Evolutionary conservation across 1,284 basidiomycete species (phyloP), one percentile per base, ranked within the genome.

Genomic region (Sutorius eximius): DNA sequence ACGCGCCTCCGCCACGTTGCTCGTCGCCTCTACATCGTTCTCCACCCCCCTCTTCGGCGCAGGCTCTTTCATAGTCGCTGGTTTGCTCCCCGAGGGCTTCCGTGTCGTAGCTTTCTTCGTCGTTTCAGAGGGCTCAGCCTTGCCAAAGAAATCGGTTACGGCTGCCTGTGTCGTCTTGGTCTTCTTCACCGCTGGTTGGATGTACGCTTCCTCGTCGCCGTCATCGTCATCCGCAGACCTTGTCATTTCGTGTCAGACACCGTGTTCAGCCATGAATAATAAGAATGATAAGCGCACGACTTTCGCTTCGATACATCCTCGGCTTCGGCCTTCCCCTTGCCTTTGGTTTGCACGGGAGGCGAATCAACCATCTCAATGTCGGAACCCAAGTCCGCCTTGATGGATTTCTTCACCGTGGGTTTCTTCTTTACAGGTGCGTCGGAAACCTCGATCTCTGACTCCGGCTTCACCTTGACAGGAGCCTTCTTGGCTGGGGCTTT

Each of bases 61-160:
- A 61, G 59, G 59, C 58, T 75, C 76, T 70, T 77, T 81, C 54
- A 69, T 59, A 59, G 75, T 78, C 43, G 61, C 56, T 24, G 63
- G 54, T 71, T 79, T 82, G 62, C 73, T 79, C 63, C 75, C 75
- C 29, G 83, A 81, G n/a, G 80, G 71, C 61, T 83, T 85, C 45
- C 78, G 73, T 34, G 67, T 60, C 7, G 72, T 60, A 6, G 64
- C 55, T 49, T 71, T 72, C 62, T 75, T 79, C 47, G 65, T 62
- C 43, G 62, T 55, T 27, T 27, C 24, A n/a, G 70, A 65, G 5
- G 69, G 62, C 2, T 64, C 64, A 30, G 74, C 69, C 60, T 87
- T 86, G 43, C 75, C 75, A 55, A 87, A 85, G 72, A 85, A 85
- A 62, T 27, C 24, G 24, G 24, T 27, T 27, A 84, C 75, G 1